Evolutionary conservation across 768 basidiomycete species (phyloP), one percentile per base, ranked within the genome.

Genomic region (Naganishia onofrii): DNA sequence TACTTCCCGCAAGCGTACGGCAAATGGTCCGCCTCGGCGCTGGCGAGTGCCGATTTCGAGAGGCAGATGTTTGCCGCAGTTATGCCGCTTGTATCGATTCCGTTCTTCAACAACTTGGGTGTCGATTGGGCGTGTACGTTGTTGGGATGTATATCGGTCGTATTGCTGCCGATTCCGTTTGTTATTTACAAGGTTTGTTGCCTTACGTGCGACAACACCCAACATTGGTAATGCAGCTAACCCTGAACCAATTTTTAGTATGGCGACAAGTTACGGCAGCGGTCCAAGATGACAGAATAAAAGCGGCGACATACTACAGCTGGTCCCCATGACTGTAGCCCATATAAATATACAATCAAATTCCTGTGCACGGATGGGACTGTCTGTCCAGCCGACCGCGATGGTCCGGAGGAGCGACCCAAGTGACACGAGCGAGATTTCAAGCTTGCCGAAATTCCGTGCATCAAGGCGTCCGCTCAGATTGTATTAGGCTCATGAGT

Each of bases 111-210:
- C 8, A 74, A 74, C 38, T 51, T 74, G 9, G 74, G 74, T 13
- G 66, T 73, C 17, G 64, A 66, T 15, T 74, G 74, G 74, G 74
- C 64, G 23, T 71, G 70, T 42, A 75, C 74, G 8, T 55, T 75
- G 26, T 56, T 75, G 19, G 74, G 68, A 6, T 69, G 68, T 46
- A 67, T 73, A 8, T 73, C 77, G 0, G 75, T 79, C 44, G 48
- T 81, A 5, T 76, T 81, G 69, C 74, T 81, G 42, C 80, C 80
- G 6, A 74, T 77, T n/a, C 78, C 70, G 74, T 81, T 58, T 66
- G 76, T 76, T 9, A 31, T 51, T 36, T 65, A 65, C 64, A 65
- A 65, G 64, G 64, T 65, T 5, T 15, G 64, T 23, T 36, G 3
- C 31, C 9, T 46, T 42, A n/a, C n/a, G n/a, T n/a, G n/a, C n/a